Conservation (phyloP, 192 early-diverging fungal genomes). For the Physocladia obscura region DNA sequence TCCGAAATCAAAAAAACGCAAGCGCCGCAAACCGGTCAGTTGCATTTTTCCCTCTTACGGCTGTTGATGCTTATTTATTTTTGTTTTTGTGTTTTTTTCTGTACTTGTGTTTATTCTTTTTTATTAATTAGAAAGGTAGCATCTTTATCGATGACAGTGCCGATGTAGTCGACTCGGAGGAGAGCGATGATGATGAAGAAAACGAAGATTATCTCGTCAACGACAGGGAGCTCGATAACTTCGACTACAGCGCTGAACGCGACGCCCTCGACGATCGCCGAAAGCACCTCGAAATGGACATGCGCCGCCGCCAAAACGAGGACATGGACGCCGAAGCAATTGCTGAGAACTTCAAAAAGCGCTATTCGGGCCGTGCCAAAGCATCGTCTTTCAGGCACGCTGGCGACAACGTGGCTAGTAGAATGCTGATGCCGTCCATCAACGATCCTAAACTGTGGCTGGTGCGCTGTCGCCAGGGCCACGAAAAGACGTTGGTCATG, state of each 20-base stretch:
- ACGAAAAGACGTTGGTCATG: constrained; percentile 85
- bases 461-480: constrained; percentile 77
- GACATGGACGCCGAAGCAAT: constrained; percentile 81
- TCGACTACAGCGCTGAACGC: constrained; percentile 71
- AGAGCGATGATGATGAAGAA: constrained; percentile 69
- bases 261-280: constrained; percentile 46
- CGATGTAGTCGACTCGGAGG: constrained; percentile 73
- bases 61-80: neutral
- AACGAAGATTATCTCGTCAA: constrained; percentile 55
- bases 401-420: constrained; percentile 66
- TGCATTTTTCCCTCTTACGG: too few species aligned
- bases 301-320: constrained; percentile 61
- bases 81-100: neutral
- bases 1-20: neutral
- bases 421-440: constrained; percentile 79
- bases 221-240: constrained; percentile 46
- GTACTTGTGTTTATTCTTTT: too few species aligned
- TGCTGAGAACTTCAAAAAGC: constrained; percentile 69
- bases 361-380: constrained; percentile 63
- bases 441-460: constrained; percentile 91
- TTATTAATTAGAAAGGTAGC: too few species aligned
- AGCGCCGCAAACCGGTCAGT: neutral
- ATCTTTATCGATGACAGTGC: constrained; percentile 73
- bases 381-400: constrained; percentile 36
- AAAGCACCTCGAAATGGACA: constrained; percentile 69